A percentile compares a stretch with the other conserved stretches of the same genome.
phyloP scores from a whole-genome alignment of 495 filamentous ascomycete species.

The Podospora australis region DNA sequence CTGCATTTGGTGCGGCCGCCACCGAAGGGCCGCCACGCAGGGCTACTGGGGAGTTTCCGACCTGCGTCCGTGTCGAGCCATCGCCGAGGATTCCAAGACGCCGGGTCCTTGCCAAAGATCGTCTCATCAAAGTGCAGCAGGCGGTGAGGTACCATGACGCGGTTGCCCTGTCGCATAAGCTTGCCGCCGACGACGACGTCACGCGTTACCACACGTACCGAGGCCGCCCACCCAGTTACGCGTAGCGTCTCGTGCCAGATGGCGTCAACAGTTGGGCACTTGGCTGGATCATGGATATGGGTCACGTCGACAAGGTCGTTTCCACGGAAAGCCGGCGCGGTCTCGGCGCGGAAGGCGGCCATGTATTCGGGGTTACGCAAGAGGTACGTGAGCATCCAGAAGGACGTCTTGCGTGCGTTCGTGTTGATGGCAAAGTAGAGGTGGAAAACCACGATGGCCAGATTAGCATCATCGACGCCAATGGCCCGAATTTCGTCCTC shows the following conservation, averaged over 20 bases:
- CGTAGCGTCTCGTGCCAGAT: slow-evolving; percentile 23
- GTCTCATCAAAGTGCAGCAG: slow-evolving; percentile 26
- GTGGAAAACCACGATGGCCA: slow-evolving; percentile 13
- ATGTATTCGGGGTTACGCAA: slow-evolving; percentile 8
- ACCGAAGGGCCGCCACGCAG: slow-evolving; percentile 26
- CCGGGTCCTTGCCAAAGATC: slow-evolving; percentile 15
- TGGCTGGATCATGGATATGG: slow-evolving; percentile 8
- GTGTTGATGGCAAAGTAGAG: slow-evolving; percentile 16
- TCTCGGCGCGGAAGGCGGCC: slow-evolving; percentile 11
- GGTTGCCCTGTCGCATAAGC: slow-evolving; percentile 15
- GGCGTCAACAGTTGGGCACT: slow-evolving; percentile 14
- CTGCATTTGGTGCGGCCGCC: slow-evolving; percentile 27
- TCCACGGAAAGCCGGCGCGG: slow-evolving; percentile 9
- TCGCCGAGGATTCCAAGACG: slow-evolving; percentile 18
- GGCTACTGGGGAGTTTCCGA: slow-evolving; percentile 6
- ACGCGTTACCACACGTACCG: slow-evolving; percentile 17
- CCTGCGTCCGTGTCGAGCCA: slow-evolving; percentile 15
- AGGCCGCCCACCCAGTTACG: slow-evolving; percentile 8
- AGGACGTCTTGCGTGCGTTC: slow-evolving; percentile 15
- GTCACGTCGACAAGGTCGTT: slow-evolving; percentile 8
- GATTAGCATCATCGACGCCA: slow-evolving; percentile 6
- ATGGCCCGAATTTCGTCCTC: slow-evolving; percentile 11
- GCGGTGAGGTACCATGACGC: slow-evolving; percentile 28
- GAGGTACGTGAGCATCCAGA: slow-evolving; percentile 15
- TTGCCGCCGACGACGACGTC: slow-evolving; percentile 22